Evolutionary conservation across 169 alveolate species (phyloP).

Genomic region (Plasmodium gallinaceum): DNA sequence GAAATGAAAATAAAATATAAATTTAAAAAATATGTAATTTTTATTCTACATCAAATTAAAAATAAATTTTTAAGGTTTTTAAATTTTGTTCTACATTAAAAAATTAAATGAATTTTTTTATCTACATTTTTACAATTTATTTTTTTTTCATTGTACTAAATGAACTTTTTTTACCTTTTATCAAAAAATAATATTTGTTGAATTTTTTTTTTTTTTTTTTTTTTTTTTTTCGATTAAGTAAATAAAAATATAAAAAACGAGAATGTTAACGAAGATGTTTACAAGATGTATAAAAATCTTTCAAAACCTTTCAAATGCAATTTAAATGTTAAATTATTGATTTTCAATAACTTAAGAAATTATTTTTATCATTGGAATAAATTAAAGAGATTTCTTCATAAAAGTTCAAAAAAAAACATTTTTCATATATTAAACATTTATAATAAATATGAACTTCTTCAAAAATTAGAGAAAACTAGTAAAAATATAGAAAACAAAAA

Average conservation of each 20-base stretch:
- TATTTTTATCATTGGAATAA: not conserved
- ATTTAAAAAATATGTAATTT: too few species aligned
- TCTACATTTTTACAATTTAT: too few species aligned
- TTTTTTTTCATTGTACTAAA: too few species aligned
- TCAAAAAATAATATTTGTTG: too few species aligned
- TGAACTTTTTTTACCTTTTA: too few species aligned
- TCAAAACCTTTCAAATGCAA: not conserved
- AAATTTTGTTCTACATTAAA: too few species aligned
- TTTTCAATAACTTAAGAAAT: not conserved
- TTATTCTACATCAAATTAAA: too few species aligned
- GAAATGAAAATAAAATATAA: not conserved
- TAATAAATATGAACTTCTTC: not conserved
- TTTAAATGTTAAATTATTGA: not conserved
- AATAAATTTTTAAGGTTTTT: too few species aligned
- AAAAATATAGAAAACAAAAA: not conserved
- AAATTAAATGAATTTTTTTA: too few species aligned
- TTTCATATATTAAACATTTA: not conserved
- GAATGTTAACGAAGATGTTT: not conserved
- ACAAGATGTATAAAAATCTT: slow-evolving; percentile 15
- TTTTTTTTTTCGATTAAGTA: not conserved
- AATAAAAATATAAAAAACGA: not conserved
- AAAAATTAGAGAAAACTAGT: not conserved
- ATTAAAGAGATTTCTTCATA: not conserved
- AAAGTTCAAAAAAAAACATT: too few species aligned
- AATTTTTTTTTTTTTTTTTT: too few species aligned